These are phyloP conservation scores for Globisporangium acanthophoron DNA, from an alignment of 352 stramenopile genomes.

Conservation along the genomic window DNA sequence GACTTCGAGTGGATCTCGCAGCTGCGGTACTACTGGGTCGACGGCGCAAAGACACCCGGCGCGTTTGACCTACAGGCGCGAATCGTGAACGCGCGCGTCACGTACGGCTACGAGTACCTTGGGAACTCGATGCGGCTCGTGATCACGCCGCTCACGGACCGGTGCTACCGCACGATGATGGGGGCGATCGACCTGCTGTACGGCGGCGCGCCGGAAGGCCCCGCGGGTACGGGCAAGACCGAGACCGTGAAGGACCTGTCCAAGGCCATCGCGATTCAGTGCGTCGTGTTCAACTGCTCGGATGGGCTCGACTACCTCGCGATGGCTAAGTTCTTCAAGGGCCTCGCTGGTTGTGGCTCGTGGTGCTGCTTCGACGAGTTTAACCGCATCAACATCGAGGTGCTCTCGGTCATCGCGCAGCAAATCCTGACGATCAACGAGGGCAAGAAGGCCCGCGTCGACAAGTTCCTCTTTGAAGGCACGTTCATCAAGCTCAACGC, in stretches of 20 bases:
- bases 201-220: slow-evolving; percentile 89
- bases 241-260: slow-evolving; percentile 94
- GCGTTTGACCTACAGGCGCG: slow-evolving; percentile 77
- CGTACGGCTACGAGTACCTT: slow-evolving; percentile 91
- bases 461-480: slow-evolving; percentile 93
- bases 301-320: slow-evolving; percentile 90
- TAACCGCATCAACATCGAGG: slow-evolving; percentile 95
- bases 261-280: slow-evolving; percentile 94
- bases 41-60: slow-evolving; percentile 43
- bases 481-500: slow-evolving; percentile 91
- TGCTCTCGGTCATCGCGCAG: slow-evolving; percentile 93
- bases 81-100: slow-evolving; percentile 86
- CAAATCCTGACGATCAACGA: slow-evolving; percentile 93
- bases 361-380: slow-evolving; percentile 96
- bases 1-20: slow-evolving; percentile 94
- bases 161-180: slow-evolving; percentile 94
- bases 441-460: slow-evolving; percentile 84
- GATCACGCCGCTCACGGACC: slow-evolving; percentile 93
- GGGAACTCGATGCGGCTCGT: slow-evolving; percentile 92
- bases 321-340: slow-evolving; percentile 97
- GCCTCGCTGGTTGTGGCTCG: slow-evolving; percentile 86
- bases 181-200: slow-evolving; percentile 92
- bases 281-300: slow-evolving; percentile 94
- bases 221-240: slow-evolving; percentile 93
- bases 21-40: slow-evolving; percentile 91